Base-by-base conservation (phyloP, 768 basidiomycete species). In the Austroboletus festivus region DNA sequence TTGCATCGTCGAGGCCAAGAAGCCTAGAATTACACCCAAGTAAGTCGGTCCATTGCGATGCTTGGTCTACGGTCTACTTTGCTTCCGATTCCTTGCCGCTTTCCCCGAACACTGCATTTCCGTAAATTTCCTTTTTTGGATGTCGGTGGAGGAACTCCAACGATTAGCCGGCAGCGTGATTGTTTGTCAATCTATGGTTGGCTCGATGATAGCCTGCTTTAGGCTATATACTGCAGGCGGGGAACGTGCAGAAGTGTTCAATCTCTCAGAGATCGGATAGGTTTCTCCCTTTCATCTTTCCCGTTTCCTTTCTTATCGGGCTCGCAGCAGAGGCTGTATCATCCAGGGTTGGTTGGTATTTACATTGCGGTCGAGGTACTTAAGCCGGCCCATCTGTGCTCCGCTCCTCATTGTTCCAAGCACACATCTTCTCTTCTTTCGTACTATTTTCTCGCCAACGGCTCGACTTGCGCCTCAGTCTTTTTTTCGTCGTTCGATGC, bases 1-100 rank as follows among this genome's bases (percentile, higher is more conserved):
- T 37, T 92, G 89, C 64, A 82, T 90, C 55, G 88, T 91, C 33
- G 89, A 90, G 67, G 88, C 88, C 42, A 77, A 89, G 52, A 89
- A 88, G 70, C 85, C 81, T 46, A 76, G 82, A 59, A 85, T 79
- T 22, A 81, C 82, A 20, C 88, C 89, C 52, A 92, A 90, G 89
- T 92, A 67, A 80, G 89, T 81, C 42, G 34, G 39, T 48, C 31
- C 31, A 13, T 37, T 54, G 52, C 52, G 39, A 60, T 63, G 47
- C 48, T 9, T 38, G 31, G n/a, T 47, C 11, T 21, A n/a, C n/a
- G n/a, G n/a, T n/a, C n/a, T n/a, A n/a, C 31, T 46, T 47, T 37
- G 44, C 30, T 21, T 42, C 46, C 53, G 44, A 31, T 30, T 9
- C 18, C 33, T 44, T 51, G 24, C 30, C 34, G 28, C 39, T 41